A percentile compares a stretch with the other conserved stretches of the same genome.
Evolutionary conservation across 148 eudicot species (phyloP).

Genomic region (Pouteria glomerata): DNA sequence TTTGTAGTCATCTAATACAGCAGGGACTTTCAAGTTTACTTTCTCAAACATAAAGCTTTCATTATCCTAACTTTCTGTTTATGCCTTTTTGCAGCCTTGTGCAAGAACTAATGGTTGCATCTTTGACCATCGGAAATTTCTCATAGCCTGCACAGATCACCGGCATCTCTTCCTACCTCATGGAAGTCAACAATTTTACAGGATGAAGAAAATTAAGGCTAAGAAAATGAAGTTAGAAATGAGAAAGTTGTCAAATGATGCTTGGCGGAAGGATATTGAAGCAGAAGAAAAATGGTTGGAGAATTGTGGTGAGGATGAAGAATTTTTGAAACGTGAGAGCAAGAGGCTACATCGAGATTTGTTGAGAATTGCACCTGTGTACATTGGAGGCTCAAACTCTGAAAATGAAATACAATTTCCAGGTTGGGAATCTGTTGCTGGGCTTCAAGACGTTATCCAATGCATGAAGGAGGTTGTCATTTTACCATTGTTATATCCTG

Average conservation of each 20-base stretch:
- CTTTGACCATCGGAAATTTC: slow-evolving; percentile 94
- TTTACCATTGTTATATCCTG: slow-evolving; percentile 86
- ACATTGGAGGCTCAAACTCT: slow-evolving; percentile 72
- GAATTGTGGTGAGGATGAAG: slow-evolving; percentile 97
- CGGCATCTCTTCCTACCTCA: slow-evolving; percentile 81
- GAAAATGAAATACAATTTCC: slow-evolving; percentile 44
- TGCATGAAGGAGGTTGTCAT: slow-evolving; percentile 96
- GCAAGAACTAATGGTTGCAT: slow-evolving; percentile 88
- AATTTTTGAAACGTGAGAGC: slow-evolving; percentile 85
- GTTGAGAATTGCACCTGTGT: slow-evolving; percentile 82
- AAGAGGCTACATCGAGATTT: slow-evolving; percentile 95
- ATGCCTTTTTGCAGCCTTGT: slow-evolving; percentile 60
- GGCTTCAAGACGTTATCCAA: slow-evolving; percentile 80
- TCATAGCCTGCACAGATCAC: slow-evolving; percentile 94
- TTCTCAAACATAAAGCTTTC: background rate
- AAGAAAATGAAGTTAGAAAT: slow-evolving; percentile 79
- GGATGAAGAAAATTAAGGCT: slow-evolving; percentile 70
- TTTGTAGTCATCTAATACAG: background rate
- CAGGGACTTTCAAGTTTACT: background rate
- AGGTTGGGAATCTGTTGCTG: slow-evolving; percentile 98
- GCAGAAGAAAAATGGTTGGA: slow-evolving; percentile 96
- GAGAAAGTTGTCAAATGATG: slow-evolving; percentile 73
- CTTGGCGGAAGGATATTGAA: slow-evolving; percentile 80
- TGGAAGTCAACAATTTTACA: slow-evolving; percentile 48
- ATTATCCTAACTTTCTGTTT: slow-evolving; percentile 16